These are phyloP conservation scores for Cladophialophora yegresii DNA, from an alignment of 2,329 filamentous ascomycete species.

Conservation along the genomic window DNA sequence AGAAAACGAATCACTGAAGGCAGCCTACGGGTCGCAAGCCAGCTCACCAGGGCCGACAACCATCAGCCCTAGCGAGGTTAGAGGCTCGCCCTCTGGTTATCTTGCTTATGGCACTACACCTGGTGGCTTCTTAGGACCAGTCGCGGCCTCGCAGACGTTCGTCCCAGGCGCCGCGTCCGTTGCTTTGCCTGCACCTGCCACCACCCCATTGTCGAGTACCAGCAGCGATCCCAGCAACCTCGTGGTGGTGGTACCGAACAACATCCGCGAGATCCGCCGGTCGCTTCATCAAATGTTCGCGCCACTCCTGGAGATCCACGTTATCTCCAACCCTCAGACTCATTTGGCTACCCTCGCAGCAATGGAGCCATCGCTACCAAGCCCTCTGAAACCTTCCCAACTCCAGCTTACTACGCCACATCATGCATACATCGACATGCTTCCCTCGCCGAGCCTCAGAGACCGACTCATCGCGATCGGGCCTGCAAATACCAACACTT, in stretches of 20 bases:
- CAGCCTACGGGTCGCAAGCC: slow-evolving; percentile 41
- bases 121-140: slow-evolving; percentile 25
- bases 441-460: slow-evolving; percentile 46
- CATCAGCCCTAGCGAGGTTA: slow-evolving; percentile 33
- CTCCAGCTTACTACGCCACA: slow-evolving; percentile 47
- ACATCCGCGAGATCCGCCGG: slow-evolving; percentile 42
- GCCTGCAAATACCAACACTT: slow-evolving; percentile 43
- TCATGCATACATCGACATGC: slow-evolving; percentile 48
- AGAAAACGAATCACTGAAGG: slow-evolving; percentile 46
- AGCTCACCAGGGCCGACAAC: slow-evolving; percentile 37
- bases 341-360: slow-evolving; percentile 41
- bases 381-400: slow-evolving; percentile 43
- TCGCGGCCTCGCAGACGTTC: slow-evolving; percentile 20
- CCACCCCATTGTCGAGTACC: slow-evolving; percentile 27
- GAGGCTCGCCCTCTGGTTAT: slow-evolving; percentile 35
- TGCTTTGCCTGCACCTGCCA: slow-evolving; percentile 22
- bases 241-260: slow-evolving; percentile 41
- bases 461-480: slow-evolving; percentile 44
- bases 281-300: slow-evolving; percentile 43
- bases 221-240: slow-evolving; percentile 28
- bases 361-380: slow-evolving; percentile 41
- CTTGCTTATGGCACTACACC: slow-evolving; percentile 29
- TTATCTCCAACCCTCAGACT: slow-evolving; percentile 41
- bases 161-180: slow-evolving; percentile 12
- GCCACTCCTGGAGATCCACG: slow-evolving; percentile 42